Conservation (phyloP, 331 rosid genomes). For the Acacia concinna region DNA sequence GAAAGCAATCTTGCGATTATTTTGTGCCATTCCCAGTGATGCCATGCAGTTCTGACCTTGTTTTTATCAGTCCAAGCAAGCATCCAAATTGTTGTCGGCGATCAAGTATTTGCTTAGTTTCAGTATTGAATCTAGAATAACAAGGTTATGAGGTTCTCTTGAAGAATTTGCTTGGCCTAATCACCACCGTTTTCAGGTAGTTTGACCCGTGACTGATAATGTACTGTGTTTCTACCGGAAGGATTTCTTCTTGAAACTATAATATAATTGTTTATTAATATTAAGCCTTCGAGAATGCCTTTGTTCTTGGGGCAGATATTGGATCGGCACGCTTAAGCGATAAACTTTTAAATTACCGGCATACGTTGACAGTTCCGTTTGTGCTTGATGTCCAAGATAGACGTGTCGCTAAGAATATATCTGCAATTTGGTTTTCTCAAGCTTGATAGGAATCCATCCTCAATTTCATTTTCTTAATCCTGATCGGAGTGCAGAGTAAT, state of each 20-base stretch:
- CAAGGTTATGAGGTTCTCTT: neutral
- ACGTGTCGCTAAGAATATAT: neutral
- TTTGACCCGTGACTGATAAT: neutral
- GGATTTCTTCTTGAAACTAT: conserved; percentile 2
- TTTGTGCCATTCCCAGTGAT: neutral
- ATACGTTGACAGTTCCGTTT: neutral
- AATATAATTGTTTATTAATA: neutral
- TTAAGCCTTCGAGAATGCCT: neutral
- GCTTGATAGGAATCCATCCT: neutral
- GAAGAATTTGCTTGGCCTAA: neutral
- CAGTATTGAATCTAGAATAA: neutral
- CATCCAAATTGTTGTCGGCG: neutral
- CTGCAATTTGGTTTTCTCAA: neutral
- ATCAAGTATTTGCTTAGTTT: neutral
- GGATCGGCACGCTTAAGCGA: neutral
- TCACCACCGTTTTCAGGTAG: neutral
- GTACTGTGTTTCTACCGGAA: neutral
- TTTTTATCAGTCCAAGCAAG: neutral
- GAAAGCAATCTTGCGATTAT: neutral
- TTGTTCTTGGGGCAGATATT: neutral
- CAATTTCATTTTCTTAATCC: neutral
- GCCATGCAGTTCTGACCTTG: conserved; percentile 3
- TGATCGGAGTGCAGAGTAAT: neutral
- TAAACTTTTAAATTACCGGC: neutral
- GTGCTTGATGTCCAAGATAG: neutral